Evolutionary conservation across 176 grass and related monocot species (phyloP), one percentile per base, ranked within the genome.

Genomic region (Rhynchospora tenuis): DNA sequence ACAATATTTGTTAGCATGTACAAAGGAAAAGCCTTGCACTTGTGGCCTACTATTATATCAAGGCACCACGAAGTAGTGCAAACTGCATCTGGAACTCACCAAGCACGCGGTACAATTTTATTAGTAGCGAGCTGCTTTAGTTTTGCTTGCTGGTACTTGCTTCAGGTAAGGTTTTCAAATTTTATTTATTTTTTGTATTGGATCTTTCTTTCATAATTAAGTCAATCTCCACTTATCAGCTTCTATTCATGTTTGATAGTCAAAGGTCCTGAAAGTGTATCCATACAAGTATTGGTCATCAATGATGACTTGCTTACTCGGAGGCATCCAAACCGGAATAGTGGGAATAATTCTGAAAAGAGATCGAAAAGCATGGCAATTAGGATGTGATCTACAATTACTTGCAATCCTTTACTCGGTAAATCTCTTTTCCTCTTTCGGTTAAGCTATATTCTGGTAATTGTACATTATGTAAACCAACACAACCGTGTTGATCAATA

Each of bases 261-360:
- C 80, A 0, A 90, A 86, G 79, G 73, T 93, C 73, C 33, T 90
- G 11, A 90, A 88, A 75, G 88, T 93, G 9, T 93, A 93, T 54
- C 88, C 91, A 0, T 93, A 86, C 83, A 93, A 90, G 64, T 93
- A 86, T 52, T 93, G 91, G 83, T 86, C 88, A 1, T 90, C 88
- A 61, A 90, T 90, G 88, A 83, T 60, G 2, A 93, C 86, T 13
- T 93, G 91, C 45, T 77, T 93, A 16, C 28, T 86, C 63, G 91
- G 88, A 78, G 88, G 86, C 10, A 47, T 93, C 59, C 86, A 93
- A n/a, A 88, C 89, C 19, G 51, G 75, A 74, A 0, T 90, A 57
- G 61, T 52, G 16, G 89, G 88, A 46, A 76, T 93, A 51, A 79
- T 93, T 50, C 31, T 86, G 23, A 93, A 79, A 31, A 88, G 88